Evolutionary conservation across 2,329 filamentous ascomycete species (phyloP), one percentile per base, ranked within the genome.

Genomic region (Ustulina deusta): DNA sequence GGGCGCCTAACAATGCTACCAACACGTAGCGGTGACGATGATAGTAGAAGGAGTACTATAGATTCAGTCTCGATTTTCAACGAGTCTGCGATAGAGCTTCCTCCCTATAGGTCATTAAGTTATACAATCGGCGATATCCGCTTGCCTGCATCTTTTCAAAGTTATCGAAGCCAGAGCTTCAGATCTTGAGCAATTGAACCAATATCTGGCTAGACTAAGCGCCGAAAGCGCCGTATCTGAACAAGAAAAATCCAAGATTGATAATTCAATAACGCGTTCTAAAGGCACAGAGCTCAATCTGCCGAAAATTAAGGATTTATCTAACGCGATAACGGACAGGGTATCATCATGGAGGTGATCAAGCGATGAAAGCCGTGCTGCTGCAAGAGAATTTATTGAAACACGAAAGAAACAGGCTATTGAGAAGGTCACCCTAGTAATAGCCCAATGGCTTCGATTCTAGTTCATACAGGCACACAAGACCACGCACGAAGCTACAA

Each of bases 371-470:
- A 63, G 59, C 36, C 25, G 25, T 34, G 11, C 1, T 25, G 54
- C 54, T 3, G 11, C 20, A 11, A 54, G 9, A 17, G 52, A 13
- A 36, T 25, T 38, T 29, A 11, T 52, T 9, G 59, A 46, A 32
- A 29, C 11, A 6, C 54, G 22, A 25, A 66, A 56, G 4, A 34
- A 48, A 2, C 42, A 58, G 20, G 51, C 44, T 5, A 58, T 68
- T 15, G 15, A 34, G 3, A 38, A 29, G 2, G 60, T 65, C 15
- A 38, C 38, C 22, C 10, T 6, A 4, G n/a, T 17, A 46, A 44
- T 49, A 7, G 54, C 61, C 15, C 49, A 38, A n/a, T 58, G 48
- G 49, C 61, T 65, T 38, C 55, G 42, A 34, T 48, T 6, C 9
- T 34, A n/a, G 20, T 65, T 62, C 32, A 27, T 27, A 34, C 36